These are phyloP conservation scores for Mycena latifolia DNA, from an alignment of 768 basidiomycete genomes.

Conservation along the genomic window DNA sequence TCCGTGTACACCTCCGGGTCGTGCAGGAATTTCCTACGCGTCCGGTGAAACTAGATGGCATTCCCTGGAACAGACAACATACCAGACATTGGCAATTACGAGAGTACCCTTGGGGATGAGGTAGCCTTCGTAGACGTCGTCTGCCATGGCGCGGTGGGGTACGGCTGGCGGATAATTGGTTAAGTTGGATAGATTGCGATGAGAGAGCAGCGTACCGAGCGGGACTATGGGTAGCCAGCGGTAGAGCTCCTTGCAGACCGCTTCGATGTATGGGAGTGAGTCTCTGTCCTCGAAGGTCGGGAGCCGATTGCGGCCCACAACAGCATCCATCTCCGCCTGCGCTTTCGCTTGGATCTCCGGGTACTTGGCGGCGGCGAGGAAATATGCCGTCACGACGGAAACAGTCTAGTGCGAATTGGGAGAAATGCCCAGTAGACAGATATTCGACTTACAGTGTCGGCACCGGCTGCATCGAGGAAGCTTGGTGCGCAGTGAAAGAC, in stretches of 20 bases:
- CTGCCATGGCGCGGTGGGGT: conserved; percentile 43
- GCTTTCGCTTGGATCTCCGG: conserved; percentile 54
- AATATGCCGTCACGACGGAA: conserved; percentile 51
- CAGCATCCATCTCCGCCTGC: conserved; percentile 57
- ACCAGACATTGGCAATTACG: conserved; percentile 40
- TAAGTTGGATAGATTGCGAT: neutral
- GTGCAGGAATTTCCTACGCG: conserved; percentile 44
- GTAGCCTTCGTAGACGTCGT: conserved; percentile 48
- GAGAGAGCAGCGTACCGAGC: neutral
- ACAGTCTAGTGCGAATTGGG: conserved; percentile 47
- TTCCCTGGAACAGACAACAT: neutral
- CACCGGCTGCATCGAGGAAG: conserved; percentile 46
- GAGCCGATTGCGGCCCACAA: conserved; percentile 55
- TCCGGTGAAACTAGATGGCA: neutral
- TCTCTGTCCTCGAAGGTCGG: conserved; percentile 54
- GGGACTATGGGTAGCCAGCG: conserved; percentile 44
- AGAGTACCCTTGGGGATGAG: conserved; percentile 47
- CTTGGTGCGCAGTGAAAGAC: neutral
- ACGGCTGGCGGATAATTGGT: conserved; percentile 31
- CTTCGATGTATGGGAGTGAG: conserved; percentile 56
- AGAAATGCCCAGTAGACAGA: neutral
- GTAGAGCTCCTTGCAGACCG: conserved; percentile 52
- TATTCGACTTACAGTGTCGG: conserved; percentile 49
- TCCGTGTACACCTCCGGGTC: conserved; percentile 46
- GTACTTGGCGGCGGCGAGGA: conserved; percentile 54